Evolutionary conservation across 2,329 filamentous ascomycete genomes (phyloP), one percentile per base, ranked within the genome.

Genomic region (Verticillium nonalfalfae): DNA sequence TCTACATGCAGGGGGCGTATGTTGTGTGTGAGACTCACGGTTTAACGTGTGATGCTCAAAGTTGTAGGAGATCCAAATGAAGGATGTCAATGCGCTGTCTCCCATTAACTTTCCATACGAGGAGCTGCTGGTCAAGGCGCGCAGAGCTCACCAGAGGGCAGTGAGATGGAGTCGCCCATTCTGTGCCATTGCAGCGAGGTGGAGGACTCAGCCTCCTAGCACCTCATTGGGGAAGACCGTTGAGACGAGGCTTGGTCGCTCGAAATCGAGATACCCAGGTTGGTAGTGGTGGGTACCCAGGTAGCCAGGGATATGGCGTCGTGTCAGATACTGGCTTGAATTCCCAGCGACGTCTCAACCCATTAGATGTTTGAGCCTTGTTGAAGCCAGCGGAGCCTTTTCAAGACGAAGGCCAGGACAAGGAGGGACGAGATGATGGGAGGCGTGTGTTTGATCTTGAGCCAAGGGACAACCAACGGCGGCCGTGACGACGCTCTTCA

Each of bases 41-140:
- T 79, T 77, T 59, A 84, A 71, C 21, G 78, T 79, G 66, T 83
- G 80, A 45, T 75, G 75, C 61, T 82, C 76, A 13, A 82, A 68
- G 7, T 75, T 78, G 63, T 76, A 72, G 2, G 75, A 77, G 14
- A 83, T 73, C 72, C 80, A 83, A 54, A 78, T 67, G 68, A 83
- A 81, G 2, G 80, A 82, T 56, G 74, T 67, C 14, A 80, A 67
- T 63, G 79, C 77, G 67, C 81, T 84, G 38, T 1, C 26, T 31
- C 2, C 26, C 4, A 31, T 31, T 55, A 39, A 34, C 7, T 2
- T 35, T 60, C 38, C 26, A 31, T 31, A 31, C 26, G 26, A 5
- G 26, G 2, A 31, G 26, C 26, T 31, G 26, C 26, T 31, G 4
- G 54, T 26, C 9, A 3, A 14, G n/a, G 13, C 26, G n/a, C 7